A percentile compares a stretch with the other conserved stretches of the same genome.
Evolutionary conservation across 192 early-diverging fungal genomes (phyloP).

Genomic region (Funneliformis mosseae): DNA sequence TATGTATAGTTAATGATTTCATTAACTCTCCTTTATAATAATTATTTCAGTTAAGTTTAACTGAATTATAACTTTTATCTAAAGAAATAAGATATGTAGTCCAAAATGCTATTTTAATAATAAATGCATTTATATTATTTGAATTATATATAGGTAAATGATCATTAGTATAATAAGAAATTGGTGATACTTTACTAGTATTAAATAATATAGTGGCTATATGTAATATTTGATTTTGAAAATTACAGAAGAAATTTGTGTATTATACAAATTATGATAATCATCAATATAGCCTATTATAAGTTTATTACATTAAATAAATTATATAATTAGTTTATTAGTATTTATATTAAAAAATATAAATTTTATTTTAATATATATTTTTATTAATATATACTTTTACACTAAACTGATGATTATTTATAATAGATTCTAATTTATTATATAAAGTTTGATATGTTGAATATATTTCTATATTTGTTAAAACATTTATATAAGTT

Average conservation of each 20-base stretch:
- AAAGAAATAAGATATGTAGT: not conserved
- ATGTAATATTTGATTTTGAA: not conserved
- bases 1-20: not conserved
- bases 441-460: not conserved
- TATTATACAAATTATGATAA: not conserved
- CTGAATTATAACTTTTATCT: not conserved
- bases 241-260: not conserved
- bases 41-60: not conserved
- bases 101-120: not conserved
- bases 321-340: too few species aligned
- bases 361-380: too few species aligned
- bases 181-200: not conserved
- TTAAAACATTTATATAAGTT: not conserved
- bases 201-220: conserved; percentile 6
- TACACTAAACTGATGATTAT: too few species aligned
- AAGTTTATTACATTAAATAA: not conserved
- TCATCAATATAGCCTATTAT: conserved; percentile 10
- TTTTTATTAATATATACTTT: too few species aligned
- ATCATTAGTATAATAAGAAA: not conserved
- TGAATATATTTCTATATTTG: not conserved
- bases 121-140: not conserved
- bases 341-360: too few species aligned
- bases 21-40: not conserved
- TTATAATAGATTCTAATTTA: not conserved
- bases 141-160: not conserved